phyloP scores from a whole-genome alignment of 2,329 filamentous ascomycete genomes.

The Paecilomyces sp. region DNA sequence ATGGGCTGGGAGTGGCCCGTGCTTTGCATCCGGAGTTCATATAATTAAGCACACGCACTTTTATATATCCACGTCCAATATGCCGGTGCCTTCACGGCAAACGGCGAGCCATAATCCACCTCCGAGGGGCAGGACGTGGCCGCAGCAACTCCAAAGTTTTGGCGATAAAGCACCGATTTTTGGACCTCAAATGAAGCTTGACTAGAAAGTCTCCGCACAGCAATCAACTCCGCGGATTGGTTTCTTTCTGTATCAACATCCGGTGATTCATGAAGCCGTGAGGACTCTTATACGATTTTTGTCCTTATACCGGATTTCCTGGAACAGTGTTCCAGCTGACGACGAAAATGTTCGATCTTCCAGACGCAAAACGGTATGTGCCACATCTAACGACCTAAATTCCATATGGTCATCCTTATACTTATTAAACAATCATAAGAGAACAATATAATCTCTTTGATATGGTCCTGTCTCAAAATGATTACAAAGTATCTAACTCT shows the following conservation, averaged over 20 bases:
- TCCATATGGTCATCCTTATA: neutral
- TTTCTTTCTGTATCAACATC: neutral
- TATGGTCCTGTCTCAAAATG: neutral
- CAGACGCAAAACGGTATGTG: conserved; percentile 28
- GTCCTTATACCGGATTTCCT: neutral
- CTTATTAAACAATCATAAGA: neutral
- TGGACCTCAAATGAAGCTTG: neutral
- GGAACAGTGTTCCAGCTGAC: neutral
- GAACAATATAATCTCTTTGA: neutral
- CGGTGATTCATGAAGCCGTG: neutral
- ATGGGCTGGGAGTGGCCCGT: neutral
- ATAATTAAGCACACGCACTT: neutral
- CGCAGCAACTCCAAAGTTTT: neutral
- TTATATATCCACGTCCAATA: neutral
- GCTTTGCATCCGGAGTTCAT: neutral
- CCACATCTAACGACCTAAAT: neutral
- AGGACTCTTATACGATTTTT: neutral
- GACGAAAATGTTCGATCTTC: conserved; percentile 27
- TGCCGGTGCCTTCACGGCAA: neutral
- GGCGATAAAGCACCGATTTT: neutral
- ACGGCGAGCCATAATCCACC: neutral
- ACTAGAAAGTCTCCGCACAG: neutral
- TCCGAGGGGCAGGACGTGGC: neutral
- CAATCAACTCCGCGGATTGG: neutral
- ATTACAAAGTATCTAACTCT: neutral